Percentiles rank a stretch among this genome's conserved stretches.
Evolutionary conservation across 108 stramenopile species (phyloP).

Genomic region (Nannochloropsis salina): DNA sequence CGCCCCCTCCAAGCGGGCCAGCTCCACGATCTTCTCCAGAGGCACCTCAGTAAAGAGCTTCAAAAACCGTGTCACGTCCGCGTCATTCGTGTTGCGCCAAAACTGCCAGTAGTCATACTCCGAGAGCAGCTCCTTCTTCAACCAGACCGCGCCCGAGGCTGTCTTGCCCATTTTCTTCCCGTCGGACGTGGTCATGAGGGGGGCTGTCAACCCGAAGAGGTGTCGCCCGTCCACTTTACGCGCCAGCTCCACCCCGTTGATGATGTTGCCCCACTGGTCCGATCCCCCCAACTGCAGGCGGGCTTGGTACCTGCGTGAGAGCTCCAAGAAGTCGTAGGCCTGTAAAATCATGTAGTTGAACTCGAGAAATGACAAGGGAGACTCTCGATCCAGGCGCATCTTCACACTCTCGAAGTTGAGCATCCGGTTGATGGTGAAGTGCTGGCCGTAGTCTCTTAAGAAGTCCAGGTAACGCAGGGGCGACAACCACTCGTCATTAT

Average conservation of each 20-base stretch:
- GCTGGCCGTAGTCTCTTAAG: conserved; percentile 86
- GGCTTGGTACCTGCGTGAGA: conserved; percentile 65
- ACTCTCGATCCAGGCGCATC: conserved; percentile 77
- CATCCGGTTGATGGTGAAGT: conserved; percentile 97
- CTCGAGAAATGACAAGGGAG: conserved; percentile 89
- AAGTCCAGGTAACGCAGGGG: conserved; percentile 76
- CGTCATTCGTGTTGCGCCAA: conserved; percentile 91
- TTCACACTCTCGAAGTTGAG: conserved; percentile 85
- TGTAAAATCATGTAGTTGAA: conserved; percentile 99
- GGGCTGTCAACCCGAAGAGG: conserved; percentile 89
- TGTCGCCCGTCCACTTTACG: conserved; percentile 71
- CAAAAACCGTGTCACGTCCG: conserved; percentile 81
- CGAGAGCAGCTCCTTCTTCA: conserved; percentile 76
- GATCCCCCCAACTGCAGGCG: conserved; percentile 87
- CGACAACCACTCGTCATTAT: conserved; percentile 90
- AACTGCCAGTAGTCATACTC: conserved; percentile 99
- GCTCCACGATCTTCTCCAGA: conserved; percentile 64
- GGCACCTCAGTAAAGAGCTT: conserved; percentile 88
- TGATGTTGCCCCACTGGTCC: conserved; percentile 99
- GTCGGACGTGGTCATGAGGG: conserved; percentile 88
- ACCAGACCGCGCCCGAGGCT: conserved; percentile 90
- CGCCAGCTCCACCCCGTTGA: conserved; percentile 83
- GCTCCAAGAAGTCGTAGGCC: conserved; percentile 93
- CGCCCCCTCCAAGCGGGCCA: conserved; percentile 58
- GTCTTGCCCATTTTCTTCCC: conserved; percentile 99